Evolutionary conservation across 2,329 filamentous ascomycete genomes (phyloP).

Genomic region (Aspergillus hiratsukae): DNA sequence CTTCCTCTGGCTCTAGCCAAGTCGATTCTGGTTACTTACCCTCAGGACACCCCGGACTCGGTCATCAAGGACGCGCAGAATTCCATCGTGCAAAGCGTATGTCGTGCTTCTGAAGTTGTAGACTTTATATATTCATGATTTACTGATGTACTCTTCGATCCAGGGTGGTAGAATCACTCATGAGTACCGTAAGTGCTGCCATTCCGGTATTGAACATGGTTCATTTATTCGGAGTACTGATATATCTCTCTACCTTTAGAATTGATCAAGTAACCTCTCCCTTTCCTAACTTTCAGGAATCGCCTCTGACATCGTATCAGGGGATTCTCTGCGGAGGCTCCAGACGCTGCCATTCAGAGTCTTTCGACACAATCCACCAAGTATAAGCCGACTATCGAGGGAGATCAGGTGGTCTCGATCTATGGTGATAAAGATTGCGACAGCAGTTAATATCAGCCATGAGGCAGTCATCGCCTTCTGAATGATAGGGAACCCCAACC

Average conservation of each 20-base stretch:
- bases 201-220: slow-evolving; percentile 6
- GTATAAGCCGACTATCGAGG: slow-evolving; percentile 66
- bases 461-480: not conserved
- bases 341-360: slow-evolving; percentile 62
- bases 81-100: slow-evolving; percentile 61
- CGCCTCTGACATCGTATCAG: slow-evolving; percentile 40
- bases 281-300: not conserved
- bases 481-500: not conserved
- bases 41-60: slow-evolving; percentile 61
- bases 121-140: not conserved
- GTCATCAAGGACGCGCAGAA: slow-evolving; percentile 69
- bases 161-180: slow-evolving; percentile 73
- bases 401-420: slow-evolving; percentile 65
- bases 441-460: not conserved
- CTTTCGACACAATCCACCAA: slow-evolving; percentile 60
- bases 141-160: slow-evolving; percentile 11
- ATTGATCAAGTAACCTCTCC: slow-evolving; percentile 37
- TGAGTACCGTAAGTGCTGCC: slow-evolving; percentile 61
- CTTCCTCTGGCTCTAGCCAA: slow-evolving; percentile 63
- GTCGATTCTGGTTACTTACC: slow-evolving; percentile 74
- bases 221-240: not conserved
- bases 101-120: slow-evolving; percentile 14
- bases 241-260: slow-evolving; percentile 22
- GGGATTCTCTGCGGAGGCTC: slow-evolving; percentile 72
- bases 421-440: slow-evolving; percentile 16